Percentiles rank a stretch among this genome's conserved stretches.
phyloP scores from a whole-genome alignment of 2,329 filamentous ascomycete genomes.

The Aspergillus costaricaensis region DNA sequence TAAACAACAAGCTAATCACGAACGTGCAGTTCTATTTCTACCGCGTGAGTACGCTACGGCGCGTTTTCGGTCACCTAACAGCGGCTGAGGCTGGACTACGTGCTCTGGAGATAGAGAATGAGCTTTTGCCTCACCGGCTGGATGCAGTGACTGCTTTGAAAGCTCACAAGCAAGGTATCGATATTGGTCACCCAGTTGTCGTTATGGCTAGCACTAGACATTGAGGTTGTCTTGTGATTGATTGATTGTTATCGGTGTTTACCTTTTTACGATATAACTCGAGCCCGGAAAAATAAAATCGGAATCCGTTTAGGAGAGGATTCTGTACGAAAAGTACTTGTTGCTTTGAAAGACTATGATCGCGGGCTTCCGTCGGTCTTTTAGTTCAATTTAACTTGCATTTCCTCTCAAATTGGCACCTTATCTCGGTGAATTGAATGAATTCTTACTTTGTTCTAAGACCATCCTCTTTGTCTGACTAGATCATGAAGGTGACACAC shows the following conservation, averaged over 20 bases:
- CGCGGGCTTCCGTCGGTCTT: too few species aligned
- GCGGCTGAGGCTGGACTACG: not conserved
- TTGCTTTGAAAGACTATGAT: too few species aligned
- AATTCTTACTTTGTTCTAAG: too few species aligned
- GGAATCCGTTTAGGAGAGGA: too few species aligned
- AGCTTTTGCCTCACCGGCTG: not conserved
- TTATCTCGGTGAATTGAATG: too few species aligned
- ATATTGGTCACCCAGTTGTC: conserved; percentile 1
- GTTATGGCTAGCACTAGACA: not conserved
- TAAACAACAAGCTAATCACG: too few species aligned
- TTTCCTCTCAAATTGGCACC: too few species aligned
- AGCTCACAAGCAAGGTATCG: not conserved
- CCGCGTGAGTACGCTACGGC: not conserved
- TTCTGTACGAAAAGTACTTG: too few species aligned
- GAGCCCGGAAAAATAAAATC: too few species aligned
- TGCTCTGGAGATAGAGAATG: not conserved
- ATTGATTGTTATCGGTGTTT: not conserved
- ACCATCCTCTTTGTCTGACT: too few species aligned
- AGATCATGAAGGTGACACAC: too few species aligned
- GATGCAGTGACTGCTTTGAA: not conserved
- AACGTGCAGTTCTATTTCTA: conserved; percentile 2
- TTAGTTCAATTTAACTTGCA: too few species aligned
- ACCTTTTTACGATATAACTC: not conserved
- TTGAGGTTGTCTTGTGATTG: not conserved
- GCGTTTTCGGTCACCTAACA: not conserved